A percentile compares a stretch with the other conserved stretches of the same genome.
Evolutionary conservation across 129 eudicot genomes (phyloP).

Genomic region (Gnaphalium uliginosum): DNA sequence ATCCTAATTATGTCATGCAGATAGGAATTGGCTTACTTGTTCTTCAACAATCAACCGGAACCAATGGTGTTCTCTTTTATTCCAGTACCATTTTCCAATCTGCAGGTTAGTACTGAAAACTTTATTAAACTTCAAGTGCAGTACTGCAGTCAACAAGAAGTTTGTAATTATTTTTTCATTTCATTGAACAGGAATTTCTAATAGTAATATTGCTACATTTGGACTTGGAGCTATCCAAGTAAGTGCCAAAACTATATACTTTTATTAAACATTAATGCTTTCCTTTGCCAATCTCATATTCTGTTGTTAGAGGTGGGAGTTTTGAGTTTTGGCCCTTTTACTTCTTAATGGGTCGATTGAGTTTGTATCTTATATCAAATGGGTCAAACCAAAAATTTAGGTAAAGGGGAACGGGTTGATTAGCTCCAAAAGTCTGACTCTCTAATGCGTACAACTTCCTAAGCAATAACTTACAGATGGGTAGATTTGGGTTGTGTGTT

Average conservation of each 20-base stretch:
- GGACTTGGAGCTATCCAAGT: constrained; percentile 92
- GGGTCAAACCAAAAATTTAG: not conserved
- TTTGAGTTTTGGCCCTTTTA: not conserved
- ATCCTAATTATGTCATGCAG: constrained; percentile 42
- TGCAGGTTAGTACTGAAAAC: constrained; percentile 54
- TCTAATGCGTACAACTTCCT: not conserved
- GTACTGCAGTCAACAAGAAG: not conserved
- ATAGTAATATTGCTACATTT: constrained; percentile 72
- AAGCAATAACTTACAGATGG: not conserved
- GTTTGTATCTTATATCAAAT: not conserved
- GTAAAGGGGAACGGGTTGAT: not conserved
- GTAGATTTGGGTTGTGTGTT: not conserved
- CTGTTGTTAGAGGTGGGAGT: not conserved
- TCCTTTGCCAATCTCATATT: not conserved
- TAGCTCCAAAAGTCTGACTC: not conserved
- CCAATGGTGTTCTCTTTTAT: constrained; percentile 86
- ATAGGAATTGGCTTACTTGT: constrained; percentile 85
- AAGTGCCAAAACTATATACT: constrained; percentile 10
- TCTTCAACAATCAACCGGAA: constrained; percentile 77
- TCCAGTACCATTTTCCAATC: constrained; percentile 78
- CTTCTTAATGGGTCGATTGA: not conserved
- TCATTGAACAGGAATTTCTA: constrained; percentile 60
- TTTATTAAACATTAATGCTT: not conserved
- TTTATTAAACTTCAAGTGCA: not conserved
- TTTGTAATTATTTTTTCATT: constrained; percentile 8